A percentile compares a stretch with the other conserved stretches of the same genome.
phyloP scores from a whole-genome alignment of 129 eudicot species.

The Flaveria trinervia region DNA sequence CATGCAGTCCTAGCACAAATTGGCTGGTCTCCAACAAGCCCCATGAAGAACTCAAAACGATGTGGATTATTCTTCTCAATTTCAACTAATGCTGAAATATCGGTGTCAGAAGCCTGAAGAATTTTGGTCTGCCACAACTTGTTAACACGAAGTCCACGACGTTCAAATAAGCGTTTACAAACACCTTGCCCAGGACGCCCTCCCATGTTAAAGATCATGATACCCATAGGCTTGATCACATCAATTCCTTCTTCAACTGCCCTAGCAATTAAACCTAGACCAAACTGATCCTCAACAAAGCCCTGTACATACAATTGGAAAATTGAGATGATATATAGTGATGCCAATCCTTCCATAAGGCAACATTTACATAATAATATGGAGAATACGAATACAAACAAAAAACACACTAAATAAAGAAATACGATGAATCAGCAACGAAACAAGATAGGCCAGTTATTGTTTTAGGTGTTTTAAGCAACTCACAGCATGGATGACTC shows the following conservation, averaged over 20 bases:
- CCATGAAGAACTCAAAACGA: conserved; percentile 98
- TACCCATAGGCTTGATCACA: conserved; percentile 90
- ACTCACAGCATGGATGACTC: neutral
- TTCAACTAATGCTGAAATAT: conserved; percentile 93
- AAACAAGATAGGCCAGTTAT: neutral
- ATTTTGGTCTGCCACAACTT: conserved; percentile 96
- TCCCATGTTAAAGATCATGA: conserved; percentile 99
- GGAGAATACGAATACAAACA: neutral
- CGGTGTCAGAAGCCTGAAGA: conserved; percentile 98
- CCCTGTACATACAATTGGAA: conserved; percentile 52
- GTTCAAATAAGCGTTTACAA: conserved; percentile 91
- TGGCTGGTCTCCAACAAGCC: conserved; percentile 94
- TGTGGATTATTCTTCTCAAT: conserved; percentile 95
- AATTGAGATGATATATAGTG: conserved; percentile 10
- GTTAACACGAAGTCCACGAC: conserved; percentile 90
- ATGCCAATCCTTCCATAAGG: conserved; percentile 4
- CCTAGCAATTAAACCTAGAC: conserved; percentile 90
- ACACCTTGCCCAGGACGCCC: conserved; percentile 99
- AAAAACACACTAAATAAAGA: neutral
- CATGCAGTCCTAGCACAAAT: conserved; percentile 99
- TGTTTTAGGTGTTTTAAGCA: neutral
- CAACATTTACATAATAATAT: neutral
- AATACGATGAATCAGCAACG: neutral
- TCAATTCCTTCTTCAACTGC: conserved; percentile 98
- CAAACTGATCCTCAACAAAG: conserved; percentile 99